phyloP scores from a whole-genome alignment of 129 eudicot genomes.

The Pittosporum tobira region DNA sequence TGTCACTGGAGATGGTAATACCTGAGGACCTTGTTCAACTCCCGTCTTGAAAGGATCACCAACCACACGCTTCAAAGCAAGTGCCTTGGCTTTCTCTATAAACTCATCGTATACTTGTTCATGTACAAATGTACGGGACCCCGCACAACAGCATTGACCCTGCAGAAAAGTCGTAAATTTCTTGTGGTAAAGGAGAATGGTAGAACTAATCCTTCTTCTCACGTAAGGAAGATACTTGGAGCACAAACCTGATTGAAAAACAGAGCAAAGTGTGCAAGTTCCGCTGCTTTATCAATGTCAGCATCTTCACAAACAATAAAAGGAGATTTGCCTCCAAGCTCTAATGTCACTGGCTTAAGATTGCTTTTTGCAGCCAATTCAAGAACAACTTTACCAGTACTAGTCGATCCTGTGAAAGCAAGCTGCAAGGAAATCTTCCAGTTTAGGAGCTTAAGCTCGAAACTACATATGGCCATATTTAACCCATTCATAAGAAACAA shows the following conservation, averaged over 20 bases:
- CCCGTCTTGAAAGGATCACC: slow-evolving; percentile 42
- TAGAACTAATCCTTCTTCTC: background rate
- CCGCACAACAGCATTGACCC: slow-evolving; percentile 52
- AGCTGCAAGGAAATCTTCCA: slow-evolving; percentile 30
- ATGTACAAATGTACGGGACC: slow-evolving; percentile 43
- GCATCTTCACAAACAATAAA: slow-evolving; percentile 46
- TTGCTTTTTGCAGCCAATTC: slow-evolving; percentile 67
- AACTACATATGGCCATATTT: no score
- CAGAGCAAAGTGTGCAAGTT: slow-evolving; percentile 35
- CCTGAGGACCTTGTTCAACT: slow-evolving; percentile 52
- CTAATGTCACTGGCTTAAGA: no score
- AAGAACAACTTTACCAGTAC: slow-evolving; percentile 47
- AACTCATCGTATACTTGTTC: slow-evolving; percentile 44
- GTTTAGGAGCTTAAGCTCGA: background rate
- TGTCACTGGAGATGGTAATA: no score
- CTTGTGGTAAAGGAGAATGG: no score
- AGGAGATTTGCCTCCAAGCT: slow-evolving; percentile 49
- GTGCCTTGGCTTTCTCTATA: slow-evolving; percentile 30
- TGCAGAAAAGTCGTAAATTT: no score
- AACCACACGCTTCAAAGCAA: slow-evolving; percentile 30
- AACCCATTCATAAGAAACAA: background rate
- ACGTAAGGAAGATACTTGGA: background rate
- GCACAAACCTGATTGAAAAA: slow-evolving; percentile 38
- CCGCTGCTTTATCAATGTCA: slow-evolving; percentile 38
- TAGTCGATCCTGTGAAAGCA: slow-evolving; percentile 68